A percentile compares a stretch with the other conserved stretches of the same genome.
Evolutionary conservation across 1,284 basidiomycete species (phyloP).

Genomic region (Anthracocystis panici-leucophaei): DNA sequence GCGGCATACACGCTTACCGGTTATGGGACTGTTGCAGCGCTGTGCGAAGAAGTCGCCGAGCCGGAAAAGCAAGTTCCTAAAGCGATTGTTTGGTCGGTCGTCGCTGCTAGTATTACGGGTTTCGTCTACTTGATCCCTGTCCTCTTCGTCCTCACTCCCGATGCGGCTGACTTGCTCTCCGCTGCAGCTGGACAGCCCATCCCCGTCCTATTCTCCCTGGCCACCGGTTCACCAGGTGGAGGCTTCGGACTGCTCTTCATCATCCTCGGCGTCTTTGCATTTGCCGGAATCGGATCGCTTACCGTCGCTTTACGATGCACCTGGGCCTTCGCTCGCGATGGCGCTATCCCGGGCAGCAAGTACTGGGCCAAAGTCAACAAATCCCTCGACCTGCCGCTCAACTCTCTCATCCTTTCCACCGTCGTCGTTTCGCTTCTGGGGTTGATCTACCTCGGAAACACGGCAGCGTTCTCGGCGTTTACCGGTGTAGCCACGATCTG

Average conservation of each 20-base stretch:
- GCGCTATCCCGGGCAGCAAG: slow-evolving; percentile 70
- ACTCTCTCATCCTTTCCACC: slow-evolving; percentile 70
- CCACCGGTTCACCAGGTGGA: slow-evolving; percentile 70
- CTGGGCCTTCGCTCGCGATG: slow-evolving; percentile 72
- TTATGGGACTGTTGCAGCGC: slow-evolving; percentile 69
- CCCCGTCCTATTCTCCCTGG: slow-evolving; percentile 71
- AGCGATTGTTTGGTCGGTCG: slow-evolving; percentile 69
- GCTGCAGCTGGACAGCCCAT: slow-evolving; percentile 72
- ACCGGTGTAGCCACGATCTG: slow-evolving; percentile 61
- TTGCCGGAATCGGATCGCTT: slow-evolving; percentile 72
- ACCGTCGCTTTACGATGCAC: slow-evolving; percentile 72
- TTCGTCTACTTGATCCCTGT: slow-evolving; percentile 72
- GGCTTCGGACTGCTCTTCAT: slow-evolving; percentile 72
- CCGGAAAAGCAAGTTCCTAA: slow-evolving; percentile 60
- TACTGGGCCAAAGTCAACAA: slow-evolving; percentile 70
- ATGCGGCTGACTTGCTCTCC: slow-evolving; percentile 69
- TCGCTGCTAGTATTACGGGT: slow-evolving; percentile 71
- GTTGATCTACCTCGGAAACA: slow-evolving; percentile 63
- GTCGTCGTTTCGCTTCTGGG: slow-evolving; percentile 71
- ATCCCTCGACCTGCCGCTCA: slow-evolving; percentile 70
- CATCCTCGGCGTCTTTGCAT: slow-evolving; percentile 72
- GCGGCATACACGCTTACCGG: slow-evolving; percentile 66
- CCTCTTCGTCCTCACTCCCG: slow-evolving; percentile 71
- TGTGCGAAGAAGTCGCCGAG: slow-evolving; percentile 70
- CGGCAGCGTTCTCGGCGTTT: slow-evolving; percentile 58